Evolutionary conservation across 345 rosid genomes (phyloP).

Genomic region (Draba incana): DNA sequence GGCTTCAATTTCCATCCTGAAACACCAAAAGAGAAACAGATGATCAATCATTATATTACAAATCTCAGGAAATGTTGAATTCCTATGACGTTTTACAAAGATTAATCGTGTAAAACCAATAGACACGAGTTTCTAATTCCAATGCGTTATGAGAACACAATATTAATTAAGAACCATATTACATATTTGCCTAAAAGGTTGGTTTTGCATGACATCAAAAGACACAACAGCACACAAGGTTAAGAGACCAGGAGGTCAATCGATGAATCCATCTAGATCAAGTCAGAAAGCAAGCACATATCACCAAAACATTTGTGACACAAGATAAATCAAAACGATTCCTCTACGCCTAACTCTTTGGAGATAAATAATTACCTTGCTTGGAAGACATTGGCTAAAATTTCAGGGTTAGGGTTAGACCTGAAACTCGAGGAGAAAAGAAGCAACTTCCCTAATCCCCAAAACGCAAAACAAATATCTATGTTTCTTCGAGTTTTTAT

Average conservation of each 20-base stretch:
- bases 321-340: not conserved
- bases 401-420: constrained; percentile 37
- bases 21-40: constrained; percentile 7
- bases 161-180: not conserved
- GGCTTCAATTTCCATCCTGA: constrained; percentile 84
- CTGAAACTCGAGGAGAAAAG: constrained; percentile 37
- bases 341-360: not conserved
- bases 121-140: too few relatives aligned
- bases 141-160: too few relatives aligned
- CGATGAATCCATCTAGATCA: not conserved
- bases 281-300: not conserved
- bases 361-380: constrained; percentile 46
- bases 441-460: constrained; percentile 7
- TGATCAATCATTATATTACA: not conserved
- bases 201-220: not conserved
- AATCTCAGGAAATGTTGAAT: too few relatives aligned
- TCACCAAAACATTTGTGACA: not conserved
- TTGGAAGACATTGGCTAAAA: constrained; percentile 58
- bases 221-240: not conserved
- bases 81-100: too few relatives aligned
- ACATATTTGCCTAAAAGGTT: not conserved
- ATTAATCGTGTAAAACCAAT: too few relatives aligned
- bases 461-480: not conserved
- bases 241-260: not conserved
- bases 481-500: constrained; percentile 30